Evolutionary conservation across 306 rosid species (phyloP).

Genomic region (Vicia faba): DNA sequence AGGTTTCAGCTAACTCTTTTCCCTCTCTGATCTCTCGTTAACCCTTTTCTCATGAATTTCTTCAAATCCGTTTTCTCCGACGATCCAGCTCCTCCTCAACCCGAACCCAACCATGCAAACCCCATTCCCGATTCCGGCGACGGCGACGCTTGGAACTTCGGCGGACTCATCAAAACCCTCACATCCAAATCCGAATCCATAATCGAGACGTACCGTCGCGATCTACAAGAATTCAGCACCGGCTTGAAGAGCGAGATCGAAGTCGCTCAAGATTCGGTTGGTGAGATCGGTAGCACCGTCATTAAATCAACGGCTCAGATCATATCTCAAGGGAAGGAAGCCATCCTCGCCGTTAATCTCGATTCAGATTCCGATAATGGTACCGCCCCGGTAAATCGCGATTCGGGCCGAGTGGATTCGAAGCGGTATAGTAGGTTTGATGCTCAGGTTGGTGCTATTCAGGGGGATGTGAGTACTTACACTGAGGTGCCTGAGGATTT

Average conservation of each 20-base stretch:
- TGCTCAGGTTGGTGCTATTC: conserved; percentile 60
- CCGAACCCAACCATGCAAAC: conserved; percentile 31
- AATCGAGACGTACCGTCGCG: conserved; percentile 89
- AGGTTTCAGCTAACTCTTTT: not conserved
- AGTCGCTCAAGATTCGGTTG: conserved; percentile 87
- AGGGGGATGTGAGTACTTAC: conserved; percentile 68
- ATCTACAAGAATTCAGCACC: conserved; percentile 73
- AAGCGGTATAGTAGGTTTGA: conserved; percentile 71
- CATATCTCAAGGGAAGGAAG: conserved; percentile 72
- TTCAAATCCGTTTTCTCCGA: conserved; percentile 81
- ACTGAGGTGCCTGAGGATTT: conserved; percentile 71
- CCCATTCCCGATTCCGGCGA: conserved; percentile 45
- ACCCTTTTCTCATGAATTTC: conserved; percentile 40
- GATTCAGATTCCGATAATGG: conserved; percentile 60
- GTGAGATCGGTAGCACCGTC: conserved; percentile 76
- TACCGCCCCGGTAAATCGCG: conserved; percentile 9
- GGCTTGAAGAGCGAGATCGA: conserved; percentile 81
- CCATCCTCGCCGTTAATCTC: conserved; percentile 54
- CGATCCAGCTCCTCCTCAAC: conserved; percentile 46
- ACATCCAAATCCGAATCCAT: conserved; percentile 74
- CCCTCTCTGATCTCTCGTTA: not conserved
- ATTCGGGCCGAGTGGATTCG: conserved; percentile 42
- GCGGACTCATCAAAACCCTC: conserved; percentile 69
- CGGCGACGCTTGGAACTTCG: conserved; percentile 63
- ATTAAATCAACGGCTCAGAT: conserved; percentile 80